These are phyloP conservation scores for Leishmania guyanensis DNA, from an alignment of 208 protist genomes.

Conservation along the genomic window DNA sequence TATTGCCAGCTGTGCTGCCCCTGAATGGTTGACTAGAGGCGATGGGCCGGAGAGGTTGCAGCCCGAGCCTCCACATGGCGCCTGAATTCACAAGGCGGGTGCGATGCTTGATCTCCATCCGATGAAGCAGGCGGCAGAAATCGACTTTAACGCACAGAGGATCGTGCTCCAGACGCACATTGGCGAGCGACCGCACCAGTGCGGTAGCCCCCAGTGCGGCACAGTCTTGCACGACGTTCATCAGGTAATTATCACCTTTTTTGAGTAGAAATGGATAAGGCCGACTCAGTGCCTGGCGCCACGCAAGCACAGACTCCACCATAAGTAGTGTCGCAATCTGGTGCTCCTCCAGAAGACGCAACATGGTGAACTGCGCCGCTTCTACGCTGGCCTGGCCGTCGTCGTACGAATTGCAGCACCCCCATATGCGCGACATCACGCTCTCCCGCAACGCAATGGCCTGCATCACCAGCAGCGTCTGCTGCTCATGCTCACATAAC, in stretches of 20 bases:
- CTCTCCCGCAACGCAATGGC: slow-evolving; percentile 43
- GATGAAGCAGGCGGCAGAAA: slow-evolving; percentile 31
- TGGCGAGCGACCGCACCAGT: slow-evolving; percentile 38
- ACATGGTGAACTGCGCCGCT: slow-evolving; percentile 48
- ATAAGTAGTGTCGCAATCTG: slow-evolving; percentile 54
- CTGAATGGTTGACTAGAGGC: not conserved
- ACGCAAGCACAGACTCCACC: slow-evolving; percentile 65
- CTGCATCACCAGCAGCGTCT: slow-evolving; percentile 43
- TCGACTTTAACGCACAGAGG: slow-evolving; percentile 53
- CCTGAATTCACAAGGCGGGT: slow-evolving; percentile 44
- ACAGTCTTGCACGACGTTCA: slow-evolving; percentile 57
- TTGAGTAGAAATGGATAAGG: slow-evolving; percentile 61
- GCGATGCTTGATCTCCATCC: slow-evolving; percentile 37
- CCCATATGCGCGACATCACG: slow-evolving; percentile 40
- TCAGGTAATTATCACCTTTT: slow-evolving; percentile 56
- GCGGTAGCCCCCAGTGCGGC: slow-evolving; percentile 33
- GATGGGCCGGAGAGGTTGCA: slow-evolving; percentile 26
- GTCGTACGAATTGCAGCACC: slow-evolving; percentile 48
- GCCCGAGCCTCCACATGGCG: slow-evolving; percentile 33
- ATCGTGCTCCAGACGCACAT: slow-evolving; percentile 46
- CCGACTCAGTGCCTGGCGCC: slow-evolving; percentile 59
- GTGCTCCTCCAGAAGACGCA: slow-evolving; percentile 48
- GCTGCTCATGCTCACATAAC: slow-evolving; percentile 38
- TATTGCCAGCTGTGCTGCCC: not conserved
- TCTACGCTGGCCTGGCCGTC: slow-evolving; percentile 27